phyloP scores from a whole-genome alignment of 73 alveolate species.

The Paraurostyla sp. region DNA sequence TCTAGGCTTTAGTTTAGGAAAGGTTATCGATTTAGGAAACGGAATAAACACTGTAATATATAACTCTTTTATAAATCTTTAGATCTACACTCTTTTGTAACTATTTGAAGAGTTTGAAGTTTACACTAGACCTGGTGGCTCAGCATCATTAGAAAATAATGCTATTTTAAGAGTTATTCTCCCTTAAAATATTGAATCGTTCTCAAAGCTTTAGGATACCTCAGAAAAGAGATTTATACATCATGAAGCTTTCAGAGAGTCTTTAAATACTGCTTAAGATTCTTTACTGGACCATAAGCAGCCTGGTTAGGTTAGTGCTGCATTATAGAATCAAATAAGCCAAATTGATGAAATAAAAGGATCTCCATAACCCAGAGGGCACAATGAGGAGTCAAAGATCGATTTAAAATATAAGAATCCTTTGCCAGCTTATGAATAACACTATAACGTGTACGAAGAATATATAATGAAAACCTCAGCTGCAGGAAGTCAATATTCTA shows the following conservation, averaged over 20 bases:
- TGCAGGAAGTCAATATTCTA: neutral
- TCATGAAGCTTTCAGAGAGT: constrained; percentile 33
- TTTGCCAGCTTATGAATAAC: constrained; percentile 49
- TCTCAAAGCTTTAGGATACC: constrained; percentile 28
- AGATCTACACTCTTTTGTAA: constrained; percentile 48
- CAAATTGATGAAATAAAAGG: constrained; percentile 3
- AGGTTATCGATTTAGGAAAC: constrained; percentile 52
- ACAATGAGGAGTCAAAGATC: constrained; percentile 10
- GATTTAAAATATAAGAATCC: constrained; percentile 34
- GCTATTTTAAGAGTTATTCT: constrained; percentile 1
- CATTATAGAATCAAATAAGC: too few relatives aligned
- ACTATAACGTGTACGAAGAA: constrained; percentile 48
- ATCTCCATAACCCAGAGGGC: constrained; percentile 11
- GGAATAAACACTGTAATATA: constrained; percentile 15
- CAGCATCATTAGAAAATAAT: constrained; percentile 15
- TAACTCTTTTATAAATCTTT: neutral
- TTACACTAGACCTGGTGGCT: neutral
- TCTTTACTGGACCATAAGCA: too few relatives aligned
- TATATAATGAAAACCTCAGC: constrained; percentile 26
- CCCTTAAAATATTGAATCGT: constrained; percentile 48
- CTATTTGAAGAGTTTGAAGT: constrained; percentile 64
- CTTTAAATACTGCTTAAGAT: constrained; percentile 1
- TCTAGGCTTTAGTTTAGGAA: constrained; percentile 61
- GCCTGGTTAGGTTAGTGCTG: too few relatives aligned
- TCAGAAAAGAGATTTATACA: constrained; percentile 6